A percentile compares a stretch with the other conserved stretches of the same genome.
These are phyloP conservation scores for Marchantia polymorpha DNA, from an alignment of 225 moss, liverwort and hornwort genomes.

Conservation along the genomic window DNA sequence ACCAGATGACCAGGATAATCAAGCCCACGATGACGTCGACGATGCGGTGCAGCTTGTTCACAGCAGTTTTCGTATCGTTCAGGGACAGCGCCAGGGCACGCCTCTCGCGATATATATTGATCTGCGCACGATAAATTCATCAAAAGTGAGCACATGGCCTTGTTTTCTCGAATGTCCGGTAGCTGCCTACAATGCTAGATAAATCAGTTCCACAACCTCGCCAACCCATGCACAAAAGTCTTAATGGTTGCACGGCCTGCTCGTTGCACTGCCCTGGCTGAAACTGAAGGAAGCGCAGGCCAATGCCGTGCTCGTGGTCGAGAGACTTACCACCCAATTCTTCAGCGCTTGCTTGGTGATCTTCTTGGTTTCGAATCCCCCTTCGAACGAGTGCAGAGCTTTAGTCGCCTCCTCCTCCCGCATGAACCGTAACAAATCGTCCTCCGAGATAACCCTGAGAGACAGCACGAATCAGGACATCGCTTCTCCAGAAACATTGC, in stretches of 20 bases:
- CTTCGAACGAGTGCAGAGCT: slow-evolving; percentile 75
- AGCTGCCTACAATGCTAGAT: too few species aligned
- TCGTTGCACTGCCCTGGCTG: background rate
- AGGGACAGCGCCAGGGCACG: slow-evolving; percentile 56
- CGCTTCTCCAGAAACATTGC: background rate
- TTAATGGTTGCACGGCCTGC: background rate
- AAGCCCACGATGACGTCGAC: slow-evolving; percentile 44
- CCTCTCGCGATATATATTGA: slow-evolving; percentile 53
- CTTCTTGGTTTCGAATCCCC: slow-evolving; percentile 60
- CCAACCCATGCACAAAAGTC: background rate
- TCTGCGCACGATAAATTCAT: slow-evolving; percentile 21
- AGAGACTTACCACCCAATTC: slow-evolving; percentile 53
- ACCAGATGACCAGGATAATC: slow-evolving; percentile 53
- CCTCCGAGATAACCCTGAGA: slow-evolving; percentile 62
- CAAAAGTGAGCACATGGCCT: background rate
- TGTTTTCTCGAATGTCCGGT: background rate
- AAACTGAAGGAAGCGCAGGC: background rate
- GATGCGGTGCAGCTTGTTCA: slow-evolving; percentile 60
- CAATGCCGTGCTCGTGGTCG: background rate
- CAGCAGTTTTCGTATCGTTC: slow-evolving; percentile 74
- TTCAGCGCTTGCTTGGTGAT: slow-evolving; percentile 55
- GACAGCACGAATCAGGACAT: background rate
- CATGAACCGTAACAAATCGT: slow-evolving; percentile 88
- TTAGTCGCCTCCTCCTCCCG: slow-evolving; percentile 62
- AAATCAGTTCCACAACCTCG: too few species aligned